phyloP scores from a whole-genome alignment of 2,329 filamentous ascomycete species.

The Colletotrichum gloeosporioides region DNA sequence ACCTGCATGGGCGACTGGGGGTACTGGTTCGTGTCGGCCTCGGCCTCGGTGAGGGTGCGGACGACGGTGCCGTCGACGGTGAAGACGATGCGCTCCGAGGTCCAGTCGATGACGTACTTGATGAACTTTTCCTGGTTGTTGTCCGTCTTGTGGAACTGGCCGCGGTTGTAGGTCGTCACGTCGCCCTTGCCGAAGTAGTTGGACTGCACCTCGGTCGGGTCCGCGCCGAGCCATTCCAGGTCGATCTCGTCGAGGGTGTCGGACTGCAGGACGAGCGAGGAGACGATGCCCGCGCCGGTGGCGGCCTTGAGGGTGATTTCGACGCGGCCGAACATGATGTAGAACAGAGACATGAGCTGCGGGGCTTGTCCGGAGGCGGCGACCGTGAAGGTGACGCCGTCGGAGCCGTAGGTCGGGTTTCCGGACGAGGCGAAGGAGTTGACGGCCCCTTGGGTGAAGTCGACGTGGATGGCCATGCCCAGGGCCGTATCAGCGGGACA shows the following conservation, averaged over 20 bases:
- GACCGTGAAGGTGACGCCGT: slow-evolving; percentile 85
- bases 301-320: slow-evolving; percentile 86
- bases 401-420: slow-evolving; percentile 72
- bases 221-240: slow-evolving; percentile 91
- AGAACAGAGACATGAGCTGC: slow-evolving; percentile 88
- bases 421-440: slow-evolving; percentile 79
- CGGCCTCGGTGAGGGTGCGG: slow-evolving; percentile 72
- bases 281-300: slow-evolving; percentile 90
- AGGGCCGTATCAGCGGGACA: slow-evolving; percentile 83
- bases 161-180: slow-evolving; percentile 85
- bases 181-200: slow-evolving; percentile 98
- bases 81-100: slow-evolving; percentile 83
- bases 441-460: slow-evolving; percentile 81
- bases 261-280: slow-evolving; percentile 88
- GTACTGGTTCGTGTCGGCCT: slow-evolving; percentile 77
- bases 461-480: slow-evolving; percentile 80
- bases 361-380: slow-evolving; percentile 80
- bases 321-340: slow-evolving; percentile 98
- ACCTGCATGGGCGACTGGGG: slow-evolving; percentile 96
- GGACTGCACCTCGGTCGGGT: slow-evolving; percentile 80
- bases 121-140: slow-evolving; percentile 79
- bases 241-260: slow-evolving; percentile 96
- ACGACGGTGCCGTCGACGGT: slow-evolving; percentile 79
- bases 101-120: slow-evolving; percentile 94
- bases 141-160: slow-evolving; percentile 74